These are phyloP conservation scores for Irpex lacteus DNA, from an alignment of 1,284 basidiomycete species.

Conservation along the genomic window DNA sequence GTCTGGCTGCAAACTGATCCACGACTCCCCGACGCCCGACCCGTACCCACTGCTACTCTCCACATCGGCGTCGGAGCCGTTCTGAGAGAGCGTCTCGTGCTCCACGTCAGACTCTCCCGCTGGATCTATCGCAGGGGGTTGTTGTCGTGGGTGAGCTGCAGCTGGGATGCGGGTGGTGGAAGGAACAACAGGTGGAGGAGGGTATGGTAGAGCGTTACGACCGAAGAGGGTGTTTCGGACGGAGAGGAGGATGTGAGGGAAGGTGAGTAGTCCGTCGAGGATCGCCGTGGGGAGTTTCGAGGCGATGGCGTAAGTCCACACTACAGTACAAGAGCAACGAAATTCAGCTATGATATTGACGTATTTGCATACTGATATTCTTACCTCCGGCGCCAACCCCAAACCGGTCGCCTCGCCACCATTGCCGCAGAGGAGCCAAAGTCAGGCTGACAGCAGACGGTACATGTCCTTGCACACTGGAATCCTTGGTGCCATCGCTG, in stretches of 20 bases:
- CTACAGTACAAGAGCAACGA: slow-evolving; percentile 31
- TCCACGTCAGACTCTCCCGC: slow-evolving; percentile 26
- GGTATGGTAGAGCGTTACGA: slow-evolving; percentile 27
- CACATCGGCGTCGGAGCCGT: slow-evolving; percentile 60
- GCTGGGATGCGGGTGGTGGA: slow-evolving; percentile 10
- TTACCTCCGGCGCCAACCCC: slow-evolving; percentile 73
- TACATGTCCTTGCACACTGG: slow-evolving; percentile 23
- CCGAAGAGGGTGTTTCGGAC: slow-evolving; percentile 54
- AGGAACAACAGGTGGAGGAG: slow-evolving; percentile 36
- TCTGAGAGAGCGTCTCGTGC: slow-evolving; percentile 35
- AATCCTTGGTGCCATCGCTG: slow-evolving; percentile 43
- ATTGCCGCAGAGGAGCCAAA: slow-evolving; percentile 44
- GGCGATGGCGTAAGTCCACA: slow-evolving; percentile 62
- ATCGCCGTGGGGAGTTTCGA: slow-evolving; percentile 67
- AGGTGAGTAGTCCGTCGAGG: slow-evolving; percentile 59
- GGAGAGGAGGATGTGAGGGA: slow-evolving; percentile 63
- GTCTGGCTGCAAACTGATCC: slow-evolving; percentile 53
- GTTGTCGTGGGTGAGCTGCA: slow-evolving; percentile 7
- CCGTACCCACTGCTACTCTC: slow-evolving; percentile 54
- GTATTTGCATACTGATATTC: slow-evolving; percentile 20
- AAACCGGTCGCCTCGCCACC: slow-evolving; percentile 61
- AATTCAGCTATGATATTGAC: background rate
- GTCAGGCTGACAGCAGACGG: slow-evolving; percentile 42
- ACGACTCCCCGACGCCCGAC: slow-evolving; percentile 50
- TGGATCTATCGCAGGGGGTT: background rate